Evolutionary conservation across 768 basidiomycete species (phyloP).

Genomic region (Termitomyces sp.): DNA sequence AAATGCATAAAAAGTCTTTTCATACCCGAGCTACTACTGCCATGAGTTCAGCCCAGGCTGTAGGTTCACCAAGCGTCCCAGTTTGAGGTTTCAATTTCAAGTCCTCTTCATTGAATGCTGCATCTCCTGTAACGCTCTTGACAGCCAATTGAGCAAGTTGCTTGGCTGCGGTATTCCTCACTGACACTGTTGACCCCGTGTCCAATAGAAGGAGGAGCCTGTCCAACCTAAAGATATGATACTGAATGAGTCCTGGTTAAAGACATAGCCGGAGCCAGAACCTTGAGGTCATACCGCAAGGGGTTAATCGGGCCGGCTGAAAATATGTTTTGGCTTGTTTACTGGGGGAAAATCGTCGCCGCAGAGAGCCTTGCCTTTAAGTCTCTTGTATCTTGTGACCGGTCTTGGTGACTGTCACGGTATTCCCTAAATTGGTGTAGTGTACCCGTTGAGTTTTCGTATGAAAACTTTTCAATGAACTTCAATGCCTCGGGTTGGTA

Average conservation of each 20-base stretch:
- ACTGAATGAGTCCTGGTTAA: neutral
- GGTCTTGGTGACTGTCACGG: conserved; percentile 32
- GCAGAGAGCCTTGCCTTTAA: conserved; percentile 47
- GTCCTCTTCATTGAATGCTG: conserved; percentile 69
- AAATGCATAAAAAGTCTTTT: conserved; percentile 7
- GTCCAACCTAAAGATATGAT: conserved; percentile 65
- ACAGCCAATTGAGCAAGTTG: conserved; percentile 91
- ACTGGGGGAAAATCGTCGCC: conserved; percentile 53
- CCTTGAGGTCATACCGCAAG: conserved; percentile 76
- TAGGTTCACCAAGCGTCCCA: conserved; percentile 52
- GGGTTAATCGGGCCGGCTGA: conserved; percentile 46
- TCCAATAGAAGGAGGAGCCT: conserved; percentile 93
- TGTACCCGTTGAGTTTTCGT: neutral
- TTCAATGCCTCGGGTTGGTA: conserved; percentile 6
- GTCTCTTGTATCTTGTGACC: conserved; percentile 48
- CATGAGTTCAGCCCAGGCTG: conserved; percentile 88
- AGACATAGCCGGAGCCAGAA: conserved; percentile 16
- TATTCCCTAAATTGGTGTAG: conserved; percentile 17
- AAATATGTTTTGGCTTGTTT: conserved; percentile 40
- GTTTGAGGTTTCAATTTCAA: conserved; percentile 60
- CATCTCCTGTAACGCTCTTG: conserved; percentile 79
- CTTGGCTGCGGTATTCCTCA: conserved; percentile 93
- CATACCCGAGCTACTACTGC: conserved; percentile 84
- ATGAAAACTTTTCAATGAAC: conserved; percentile 10
- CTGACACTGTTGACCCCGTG: conserved; percentile 85